Percentiles rank a stretch among this genome's conserved stretches.
Conservation (phyloP, 208 protist species). For the Porcisia hertigi region DNA sequence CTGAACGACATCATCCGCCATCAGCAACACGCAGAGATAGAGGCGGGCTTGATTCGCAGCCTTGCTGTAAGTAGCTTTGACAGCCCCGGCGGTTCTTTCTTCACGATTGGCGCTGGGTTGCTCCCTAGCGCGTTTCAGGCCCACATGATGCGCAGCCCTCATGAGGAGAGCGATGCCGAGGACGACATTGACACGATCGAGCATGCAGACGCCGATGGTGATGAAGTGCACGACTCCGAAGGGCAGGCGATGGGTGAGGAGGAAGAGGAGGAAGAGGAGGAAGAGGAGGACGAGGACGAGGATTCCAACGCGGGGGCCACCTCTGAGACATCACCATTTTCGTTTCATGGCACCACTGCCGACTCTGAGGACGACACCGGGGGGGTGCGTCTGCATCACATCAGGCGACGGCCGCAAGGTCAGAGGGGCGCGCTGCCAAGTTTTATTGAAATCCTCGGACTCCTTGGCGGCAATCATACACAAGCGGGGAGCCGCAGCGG, state of each 20-base stretch:
- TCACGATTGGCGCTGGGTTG: not conserved
- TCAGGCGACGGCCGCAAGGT: not conserved
- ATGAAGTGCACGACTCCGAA: conserved; percentile 1
- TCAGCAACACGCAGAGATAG: conserved; percentile 23
- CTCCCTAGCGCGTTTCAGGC: not conserved
- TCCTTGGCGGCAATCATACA: conserved; percentile 1
- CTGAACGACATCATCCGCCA: conserved; percentile 77
- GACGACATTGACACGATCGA: conserved; percentile 11
- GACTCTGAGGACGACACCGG: not conserved
- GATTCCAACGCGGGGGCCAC: not conserved
- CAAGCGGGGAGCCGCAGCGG: not conserved
- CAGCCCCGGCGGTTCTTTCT: not conserved
- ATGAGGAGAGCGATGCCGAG: not conserved
- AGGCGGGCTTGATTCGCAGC: conserved; percentile 7
- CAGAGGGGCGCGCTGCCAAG: not conserved
- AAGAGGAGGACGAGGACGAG: not conserved
- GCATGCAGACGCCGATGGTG: conserved; percentile 15
- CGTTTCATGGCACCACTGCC: not conserved
- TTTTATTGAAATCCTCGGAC: conserved; percentile 14
- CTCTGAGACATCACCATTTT: not conserved
- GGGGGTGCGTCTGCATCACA: not conserved
- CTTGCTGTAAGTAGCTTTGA: conserved; percentile 1
- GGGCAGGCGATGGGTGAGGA: conserved; percentile 7
- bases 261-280: conserved; percentile 17
- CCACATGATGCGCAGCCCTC: not conserved